Evolutionary conservation across 2,329 filamentous ascomycete species (phyloP).

Genomic region (Orbilia javanica): DNA sequence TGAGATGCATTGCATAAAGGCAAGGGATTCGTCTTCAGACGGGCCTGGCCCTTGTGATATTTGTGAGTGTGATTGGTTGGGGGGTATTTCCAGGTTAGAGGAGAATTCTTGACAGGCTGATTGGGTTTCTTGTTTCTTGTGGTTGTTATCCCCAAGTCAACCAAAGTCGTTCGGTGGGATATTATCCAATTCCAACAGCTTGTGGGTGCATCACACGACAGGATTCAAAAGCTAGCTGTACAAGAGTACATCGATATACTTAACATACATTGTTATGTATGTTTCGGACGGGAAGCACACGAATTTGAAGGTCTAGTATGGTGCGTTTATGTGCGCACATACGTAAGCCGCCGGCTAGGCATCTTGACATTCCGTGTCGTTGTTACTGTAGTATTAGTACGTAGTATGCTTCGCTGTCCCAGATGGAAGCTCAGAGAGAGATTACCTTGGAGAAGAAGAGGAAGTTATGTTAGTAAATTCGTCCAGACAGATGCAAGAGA

Average conservation of each 20-base stretch:
- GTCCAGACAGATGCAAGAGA: neutral
- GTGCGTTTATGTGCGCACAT: neutral
- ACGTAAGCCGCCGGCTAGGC: conserved; percentile 11
- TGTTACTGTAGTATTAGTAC: conserved; percentile 7
- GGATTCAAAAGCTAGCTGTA: conserved; percentile 7
- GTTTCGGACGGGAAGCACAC: neutral
- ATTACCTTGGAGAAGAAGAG: neutral
- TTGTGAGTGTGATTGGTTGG: conserved; percentile 27
- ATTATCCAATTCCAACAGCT: conserved; percentile 4
- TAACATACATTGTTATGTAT: neutral
- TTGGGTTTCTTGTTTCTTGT: conserved; percentile 7
- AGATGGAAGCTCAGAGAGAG: neutral
- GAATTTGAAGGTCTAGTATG: conserved; percentile 6
- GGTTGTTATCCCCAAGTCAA: neutral
- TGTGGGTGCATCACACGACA: conserved; percentile 20
- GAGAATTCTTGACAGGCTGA: conserved; percentile 30
- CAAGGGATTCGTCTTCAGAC: neutral
- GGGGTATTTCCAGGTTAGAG: conserved; percentile 14
- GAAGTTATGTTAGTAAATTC: neutral
- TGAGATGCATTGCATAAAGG: conserved; percentile 26
- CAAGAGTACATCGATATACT: neutral
- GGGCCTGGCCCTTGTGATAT: neutral
- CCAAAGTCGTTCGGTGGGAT: neutral
- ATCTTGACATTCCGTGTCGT: conserved; percentile 13
- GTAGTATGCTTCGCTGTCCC: neutral